Conservation (phyloP, 495 filamentous ascomycete genomes). For the Daldinia decipiens region DNA sequence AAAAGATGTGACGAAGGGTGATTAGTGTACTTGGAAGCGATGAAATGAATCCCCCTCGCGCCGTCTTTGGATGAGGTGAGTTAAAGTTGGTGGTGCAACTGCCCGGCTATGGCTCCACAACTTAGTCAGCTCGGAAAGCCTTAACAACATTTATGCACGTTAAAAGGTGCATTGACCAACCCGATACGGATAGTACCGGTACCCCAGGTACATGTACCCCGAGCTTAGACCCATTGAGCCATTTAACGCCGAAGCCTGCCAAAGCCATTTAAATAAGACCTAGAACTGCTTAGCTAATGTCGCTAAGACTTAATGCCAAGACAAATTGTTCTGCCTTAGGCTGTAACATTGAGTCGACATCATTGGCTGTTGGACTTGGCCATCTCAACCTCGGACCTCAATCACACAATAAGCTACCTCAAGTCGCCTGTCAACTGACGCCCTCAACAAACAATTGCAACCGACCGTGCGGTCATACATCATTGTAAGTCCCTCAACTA, state of each 20-base stretch:
- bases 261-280: no score
- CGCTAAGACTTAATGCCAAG: neutral
- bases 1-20: conserved; percentile 3
- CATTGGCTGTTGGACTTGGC: conserved; percentile 22
- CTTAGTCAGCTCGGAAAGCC: conserved; percentile 28
- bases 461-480: conserved; percentile 3
- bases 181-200: neutral
- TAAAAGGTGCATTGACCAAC: neutral
- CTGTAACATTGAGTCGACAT: conserved; percentile 21
- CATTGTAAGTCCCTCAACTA: conserved; percentile 15
- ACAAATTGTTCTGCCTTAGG: conserved; percentile 8
- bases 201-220: neutral
- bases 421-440: conserved; percentile 19
- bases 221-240: no score
- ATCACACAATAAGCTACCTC: conserved; percentile 10
- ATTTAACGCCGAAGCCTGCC: neutral
- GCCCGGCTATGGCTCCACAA: conserved; percentile 10
- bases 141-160: neutral
- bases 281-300: neutral
- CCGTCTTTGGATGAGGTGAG: conserved; percentile 10
- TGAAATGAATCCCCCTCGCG: conserved; percentile 4
- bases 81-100: conserved; percentile 28
- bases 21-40: conserved; percentile 12
- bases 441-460: conserved; percentile 14
- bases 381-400: conserved; percentile 19